Percentiles rank a stretch among this genome's conserved stretches.
Evolutionary conservation across 306 rosid species (phyloP).

Genomic region (Sicyos baderoa): DNA sequence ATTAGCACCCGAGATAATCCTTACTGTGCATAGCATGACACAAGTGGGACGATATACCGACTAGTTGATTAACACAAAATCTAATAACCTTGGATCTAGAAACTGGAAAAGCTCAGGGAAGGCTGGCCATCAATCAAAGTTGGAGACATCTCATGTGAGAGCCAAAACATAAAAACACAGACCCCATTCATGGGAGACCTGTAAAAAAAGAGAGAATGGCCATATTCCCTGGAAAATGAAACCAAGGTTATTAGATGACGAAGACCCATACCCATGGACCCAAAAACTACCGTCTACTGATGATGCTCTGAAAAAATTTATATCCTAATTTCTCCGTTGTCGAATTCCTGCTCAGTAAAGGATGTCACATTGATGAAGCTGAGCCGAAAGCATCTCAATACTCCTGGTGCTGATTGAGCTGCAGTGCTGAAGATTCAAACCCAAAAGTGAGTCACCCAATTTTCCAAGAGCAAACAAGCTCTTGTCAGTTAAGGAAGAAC

Average conservation of each 20-base stretch:
- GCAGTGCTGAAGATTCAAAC: constrained; percentile 77
- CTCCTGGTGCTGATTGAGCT: constrained; percentile 48
- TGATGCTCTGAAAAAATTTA: constrained; percentile 29
- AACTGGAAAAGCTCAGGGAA: constrained; percentile 56
- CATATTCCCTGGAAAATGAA: constrained; percentile 63
- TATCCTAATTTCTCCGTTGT: constrained; percentile 20
- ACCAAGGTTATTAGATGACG: constrained; percentile 38
- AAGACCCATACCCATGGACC: constrained; percentile 52
- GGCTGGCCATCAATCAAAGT: constrained; percentile 34
- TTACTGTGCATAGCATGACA: neutral
- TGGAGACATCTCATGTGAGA: constrained; percentile 31
- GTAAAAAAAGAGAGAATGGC: constrained; percentile 50
- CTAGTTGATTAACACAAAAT: neutral
- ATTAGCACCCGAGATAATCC: constrained; percentile 27
- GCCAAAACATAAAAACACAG: constrained; percentile 51
- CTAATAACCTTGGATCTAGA: constrained; percentile 15
- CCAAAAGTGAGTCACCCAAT: constrained; percentile 52
- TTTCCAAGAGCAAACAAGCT: constrained; percentile 53
- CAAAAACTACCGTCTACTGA: constrained; percentile 54
- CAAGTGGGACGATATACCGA: neutral
- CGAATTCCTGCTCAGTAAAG: constrained; percentile 39
- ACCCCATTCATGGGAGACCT: constrained; percentile 46
- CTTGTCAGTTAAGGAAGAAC: constrained; percentile 51
- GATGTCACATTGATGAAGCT: too few species aligned
- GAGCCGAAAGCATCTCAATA: too few species aligned